Percentiles rank a stretch among this genome's conserved stretches.
phyloP scores from a whole-genome alignment of 2,329 filamentous ascomycete species.

The Aureobasidium vineae region DNA sequence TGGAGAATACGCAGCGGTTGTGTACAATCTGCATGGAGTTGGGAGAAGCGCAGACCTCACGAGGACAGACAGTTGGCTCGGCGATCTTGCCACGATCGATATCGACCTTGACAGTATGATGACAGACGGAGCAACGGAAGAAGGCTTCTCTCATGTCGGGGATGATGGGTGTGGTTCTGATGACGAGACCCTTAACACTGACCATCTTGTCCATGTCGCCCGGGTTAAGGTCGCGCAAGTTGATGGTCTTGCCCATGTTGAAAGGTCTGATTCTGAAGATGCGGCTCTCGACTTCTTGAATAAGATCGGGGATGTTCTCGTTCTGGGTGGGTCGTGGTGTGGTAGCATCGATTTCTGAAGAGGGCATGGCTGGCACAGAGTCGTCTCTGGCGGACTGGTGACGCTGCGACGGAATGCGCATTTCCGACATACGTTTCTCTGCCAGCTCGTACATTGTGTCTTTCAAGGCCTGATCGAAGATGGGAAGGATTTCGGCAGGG shows the following conservation, averaged over 20 bases:
- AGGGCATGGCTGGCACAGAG: conserved; percentile 74
- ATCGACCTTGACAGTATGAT: conserved; percentile 84
- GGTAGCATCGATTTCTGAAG: conserved; percentile 57
- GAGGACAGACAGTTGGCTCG: conserved; percentile 87
- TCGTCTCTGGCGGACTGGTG: conserved; percentile 51
- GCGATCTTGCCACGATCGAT: conserved; percentile 95
- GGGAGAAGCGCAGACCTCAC: conserved; percentile 73
- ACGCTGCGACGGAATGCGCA: conserved; percentile 55
- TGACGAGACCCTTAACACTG: conserved; percentile 92
- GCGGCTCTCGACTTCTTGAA: conserved; percentile 73
- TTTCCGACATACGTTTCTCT: conserved; percentile 70
- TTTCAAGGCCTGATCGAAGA: conserved; percentile 94
- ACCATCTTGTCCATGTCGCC: conserved; percentile 96
- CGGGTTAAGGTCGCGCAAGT: conserved; percentile 91
- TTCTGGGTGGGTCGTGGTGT: conserved; percentile 40
- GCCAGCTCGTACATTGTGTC: conserved; percentile 91
- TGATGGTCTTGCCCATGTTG: conserved; percentile 80
- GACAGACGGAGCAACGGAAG: conserved; percentile 92
- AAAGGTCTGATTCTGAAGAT: conserved; percentile 87
- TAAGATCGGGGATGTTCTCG: conserved; percentile 63
- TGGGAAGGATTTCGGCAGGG: conserved; percentile 90
- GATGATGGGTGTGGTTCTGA: conserved; percentile 92
- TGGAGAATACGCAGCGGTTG: conserved; percentile 90
- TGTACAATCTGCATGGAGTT: conserved; percentile 99
- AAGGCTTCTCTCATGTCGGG: conserved; percentile 99